Evolutionary conservation across 768 basidiomycete species (phyloP), one percentile per base, ranked within the genome.

Genomic region (Tylopilus vinaceipallidus): DNA sequence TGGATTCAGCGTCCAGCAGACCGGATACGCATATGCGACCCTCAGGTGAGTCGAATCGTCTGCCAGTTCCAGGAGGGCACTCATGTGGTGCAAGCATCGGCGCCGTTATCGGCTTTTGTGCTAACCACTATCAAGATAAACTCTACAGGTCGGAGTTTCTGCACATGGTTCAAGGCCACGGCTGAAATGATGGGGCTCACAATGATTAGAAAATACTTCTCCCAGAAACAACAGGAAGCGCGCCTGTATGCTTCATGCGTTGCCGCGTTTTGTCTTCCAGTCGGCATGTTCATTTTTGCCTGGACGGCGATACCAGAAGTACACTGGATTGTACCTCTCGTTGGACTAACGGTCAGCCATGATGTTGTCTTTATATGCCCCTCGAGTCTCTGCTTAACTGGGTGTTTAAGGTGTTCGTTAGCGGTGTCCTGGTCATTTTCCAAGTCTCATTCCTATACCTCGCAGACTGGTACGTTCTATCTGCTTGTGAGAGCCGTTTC

Each of bases 241-340:
- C 75, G 85, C 7, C 60, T 87, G 17, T 82, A 80, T 47, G 59
- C 70, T 16, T 74, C 80, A 23, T 82, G 83, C 60, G 59, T 71
- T 20, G 82, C 79, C 1, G 81, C 73, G 0, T 38, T 85, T 20
- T 61, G 79, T 6, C 69, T 83, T 48, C 83, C 84, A 0, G 52
- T 71, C 1, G 76, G 76, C 24, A 81, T 86, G 75, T 80, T 87
- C 63, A 79, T 88, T 14, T 88, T 82, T 56, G 86, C 83, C 0
- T 88, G 84, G 81, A 81, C 82, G 19, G 77, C 81, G 14, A 80
- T 75, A 48, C 58, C 76, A 0, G 57, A 53, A 3, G 72, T 87
- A 13, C 79, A 75, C 44, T 89, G 87, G 86, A 78, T 84, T 13
- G 80, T n/a, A 3, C 59, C 65, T 2, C 19, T 54, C 10, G 34